phyloP scores from a whole-genome alignment of 768 basidiomycete genomes.

The Lactarius vividus region DNA sequence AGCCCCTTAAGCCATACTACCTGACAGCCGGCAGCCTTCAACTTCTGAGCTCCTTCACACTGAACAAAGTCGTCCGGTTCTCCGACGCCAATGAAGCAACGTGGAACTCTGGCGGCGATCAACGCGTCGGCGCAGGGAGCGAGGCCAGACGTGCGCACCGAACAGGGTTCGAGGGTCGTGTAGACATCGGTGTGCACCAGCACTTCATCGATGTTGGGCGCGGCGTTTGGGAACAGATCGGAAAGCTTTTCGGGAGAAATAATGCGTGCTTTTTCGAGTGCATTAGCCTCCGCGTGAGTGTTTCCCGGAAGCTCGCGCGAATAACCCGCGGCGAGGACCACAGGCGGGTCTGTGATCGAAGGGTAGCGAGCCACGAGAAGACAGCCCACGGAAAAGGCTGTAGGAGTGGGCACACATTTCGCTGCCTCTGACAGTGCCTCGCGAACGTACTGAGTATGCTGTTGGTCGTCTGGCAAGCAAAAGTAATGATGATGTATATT shows the following conservation, averaged over 20 bases:
- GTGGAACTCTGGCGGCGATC: slow-evolving; percentile 61
- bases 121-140: slow-evolving; percentile 84
- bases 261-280: slow-evolving; percentile 65
- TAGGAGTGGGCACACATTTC: slow-evolving; percentile 63
- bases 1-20: slow-evolving; percentile 73
- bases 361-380: slow-evolving; percentile 57
- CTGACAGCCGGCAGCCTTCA: slow-evolving; percentile 68
- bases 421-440: slow-evolving; percentile 69
- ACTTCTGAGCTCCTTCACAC: slow-evolving; percentile 79
- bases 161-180: slow-evolving; percentile 97
- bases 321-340: slow-evolving; percentile 74
- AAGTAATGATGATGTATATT: slow-evolving; percentile 5
- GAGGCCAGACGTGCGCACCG: slow-evolving; percentile 81
- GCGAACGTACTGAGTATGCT: slow-evolving; percentile 48
- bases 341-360: slow-evolving; percentile 37
- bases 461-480: slow-evolving; percentile 2
- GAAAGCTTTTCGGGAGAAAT: slow-evolving; percentile 46
- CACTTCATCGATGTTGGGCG: slow-evolving; percentile 46
- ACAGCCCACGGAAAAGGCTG: slow-evolving; percentile 92
- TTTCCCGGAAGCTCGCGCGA: slow-evolving; percentile 92
- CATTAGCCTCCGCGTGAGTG: slow-evolving; percentile 97
- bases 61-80: slow-evolving; percentile 95
- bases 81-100: slow-evolving; percentile 84
- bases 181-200: slow-evolving; percentile 71
- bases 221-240: slow-evolving; percentile 41